Evolutionary conservation across 768 basidiomycete species (phyloP), one percentile per base, ranked within the genome.

Genomic region (Lyophyllum semitale): DNA sequence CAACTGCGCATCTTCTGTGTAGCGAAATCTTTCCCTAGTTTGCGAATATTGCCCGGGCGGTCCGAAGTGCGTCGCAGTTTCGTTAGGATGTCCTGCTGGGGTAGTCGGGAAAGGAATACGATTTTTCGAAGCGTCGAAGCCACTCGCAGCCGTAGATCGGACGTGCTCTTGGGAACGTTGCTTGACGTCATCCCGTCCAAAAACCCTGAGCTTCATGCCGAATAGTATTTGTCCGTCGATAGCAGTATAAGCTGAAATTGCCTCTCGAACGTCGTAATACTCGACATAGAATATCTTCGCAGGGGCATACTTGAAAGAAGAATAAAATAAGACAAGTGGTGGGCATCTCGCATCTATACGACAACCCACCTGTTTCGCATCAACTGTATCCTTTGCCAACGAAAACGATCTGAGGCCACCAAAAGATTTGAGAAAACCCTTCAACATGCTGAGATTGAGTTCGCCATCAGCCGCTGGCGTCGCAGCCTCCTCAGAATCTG

Each of bases 261-360:
- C 84, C 35, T 79, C 77, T 23, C 87, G 77, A 25, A 82, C 75
- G 63, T 92, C 89, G 63, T 78, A 87, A 65, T 82, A 93, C 59
- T 91, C 88, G 48, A 85, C 80, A 37, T 70, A 71, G 67, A 84
- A 90, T 26, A 77, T 68, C 68, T 62, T 66, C 8, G 59, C 57
- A 7, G 53, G 38, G 11, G 54, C 45, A 66, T 71, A 58, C 27
- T 25, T 61, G n/a, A 33, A 23, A 18, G 22, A 26, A 13, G 30
- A 30, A 17, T 17, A 35, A 9, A 5, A 35, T 51, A 30, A 60
- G 51, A 32, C 0, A 48, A 17, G 13, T 41, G 47, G 6, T 32
- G 12, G 53, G 29, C 18, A 41, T n/a, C 43, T 15, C 11, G n/a
- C 29, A 4, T 27, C 52, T 20, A 42, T 20, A 51, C 25, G 42